A percentile compares a stretch with the other conserved stretches of the same genome.
These are phyloP conservation scores for Caryopteris hybrid DNA, from an alignment of 305 asterid species.

Conservation along the genomic window DNA sequence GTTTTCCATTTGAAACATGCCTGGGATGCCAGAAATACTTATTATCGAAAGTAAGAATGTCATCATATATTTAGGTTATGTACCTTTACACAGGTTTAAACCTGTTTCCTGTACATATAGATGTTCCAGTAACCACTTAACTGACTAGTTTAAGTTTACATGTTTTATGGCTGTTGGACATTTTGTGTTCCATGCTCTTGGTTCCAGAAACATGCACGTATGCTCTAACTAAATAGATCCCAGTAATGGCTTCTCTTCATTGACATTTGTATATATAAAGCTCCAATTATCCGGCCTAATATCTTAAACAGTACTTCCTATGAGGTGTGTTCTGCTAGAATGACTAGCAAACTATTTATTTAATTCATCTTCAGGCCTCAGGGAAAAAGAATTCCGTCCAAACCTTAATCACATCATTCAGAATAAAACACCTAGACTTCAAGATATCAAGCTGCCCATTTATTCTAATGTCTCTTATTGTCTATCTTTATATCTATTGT, in stretches of 20 bases:
- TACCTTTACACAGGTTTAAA: neutral
- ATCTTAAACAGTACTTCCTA: neutral
- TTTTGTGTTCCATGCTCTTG: neutral
- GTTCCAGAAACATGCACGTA: neutral
- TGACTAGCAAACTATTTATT: neutral
- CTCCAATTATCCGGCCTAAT: neutral
- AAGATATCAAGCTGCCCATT: neutral
- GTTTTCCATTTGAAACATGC: neutral
- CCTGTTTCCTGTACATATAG: neutral
- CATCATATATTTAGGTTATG: neutral
- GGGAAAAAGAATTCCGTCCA: neutral
- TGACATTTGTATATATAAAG: neutral
- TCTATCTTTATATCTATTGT: neutral
- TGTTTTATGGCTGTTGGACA: neutral
- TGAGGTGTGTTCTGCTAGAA: neutral
- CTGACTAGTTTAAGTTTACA: neutral
- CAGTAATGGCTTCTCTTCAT: neutral
- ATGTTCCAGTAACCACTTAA: neutral
- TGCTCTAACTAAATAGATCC: neutral
- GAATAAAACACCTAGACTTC: neutral
- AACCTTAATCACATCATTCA: neutral
- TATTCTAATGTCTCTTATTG: neutral
- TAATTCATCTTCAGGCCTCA: neutral
- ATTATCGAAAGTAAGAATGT: neutral
- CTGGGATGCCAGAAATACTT: neutral